These are phyloP conservation scores for Penicillium fimorum DNA, from an alignment of 495 filamentous ascomycete species.

Conservation along the genomic window DNA sequence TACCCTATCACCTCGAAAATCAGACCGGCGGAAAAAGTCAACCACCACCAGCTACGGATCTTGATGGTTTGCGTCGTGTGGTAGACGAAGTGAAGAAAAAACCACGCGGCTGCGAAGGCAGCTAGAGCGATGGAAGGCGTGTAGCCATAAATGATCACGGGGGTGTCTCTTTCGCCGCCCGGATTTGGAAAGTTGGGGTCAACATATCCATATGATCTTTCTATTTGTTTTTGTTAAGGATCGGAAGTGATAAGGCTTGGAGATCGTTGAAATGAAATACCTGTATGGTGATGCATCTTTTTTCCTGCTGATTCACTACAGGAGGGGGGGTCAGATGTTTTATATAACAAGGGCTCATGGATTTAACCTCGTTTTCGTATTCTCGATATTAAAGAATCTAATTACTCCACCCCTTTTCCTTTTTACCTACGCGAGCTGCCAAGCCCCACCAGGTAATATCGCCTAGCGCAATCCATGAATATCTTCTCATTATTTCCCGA, in stretches of 20 bases:
- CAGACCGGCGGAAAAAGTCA: slow-evolving; percentile 47
- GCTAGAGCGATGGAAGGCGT: slow-evolving; percentile 17
- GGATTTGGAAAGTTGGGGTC: slow-evolving; percentile 18
- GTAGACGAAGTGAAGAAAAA: slow-evolving; percentile 14
- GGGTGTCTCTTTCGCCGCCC: slow-evolving; percentile 10
- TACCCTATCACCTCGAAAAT: slow-evolving; percentile 50
- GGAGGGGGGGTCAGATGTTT: background rate
- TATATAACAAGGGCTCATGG: background rate
- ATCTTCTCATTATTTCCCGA: background rate
- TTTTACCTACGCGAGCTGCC: slow-evolving; percentile 3
- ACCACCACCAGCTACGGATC: slow-evolving; percentile 23
- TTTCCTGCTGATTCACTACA: background rate
- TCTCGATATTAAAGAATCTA: background rate
- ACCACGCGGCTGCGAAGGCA: slow-evolving; percentile 18
- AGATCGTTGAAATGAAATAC: background rate
- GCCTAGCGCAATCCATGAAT: background rate
- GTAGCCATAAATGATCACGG: slow-evolving; percentile 20
- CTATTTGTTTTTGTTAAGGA: background rate
- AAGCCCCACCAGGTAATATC: background rate
- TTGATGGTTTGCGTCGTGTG: slow-evolving; percentile 11
- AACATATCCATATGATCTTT: slow-evolving; percentile 15
- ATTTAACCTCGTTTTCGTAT: background rate
- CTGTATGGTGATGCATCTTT: background rate
- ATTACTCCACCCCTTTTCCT: background rate
- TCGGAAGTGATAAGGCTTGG: background rate